Percentiles rank a stretch among this genome's conserved stretches.
Evolutionary conservation across 768 basidiomycete species (phyloP).

Genomic region (Grammothele lineata): DNA sequence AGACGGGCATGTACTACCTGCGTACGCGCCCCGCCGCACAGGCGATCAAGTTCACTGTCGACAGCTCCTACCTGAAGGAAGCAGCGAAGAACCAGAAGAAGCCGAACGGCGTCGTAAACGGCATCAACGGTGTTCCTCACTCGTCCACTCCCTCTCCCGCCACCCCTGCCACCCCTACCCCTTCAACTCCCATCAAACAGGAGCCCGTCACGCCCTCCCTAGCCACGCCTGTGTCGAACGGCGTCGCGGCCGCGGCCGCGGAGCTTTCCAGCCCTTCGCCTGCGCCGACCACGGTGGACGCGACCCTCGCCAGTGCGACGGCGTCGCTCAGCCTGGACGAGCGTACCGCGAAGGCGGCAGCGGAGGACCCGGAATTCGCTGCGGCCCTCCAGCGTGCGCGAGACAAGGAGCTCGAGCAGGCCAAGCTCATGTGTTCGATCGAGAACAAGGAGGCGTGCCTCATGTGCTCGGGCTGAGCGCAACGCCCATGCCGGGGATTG

Average conservation of each 20-base stretch:
- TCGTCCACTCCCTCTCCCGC: neutral
- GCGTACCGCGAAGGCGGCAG: slow-evolving; percentile 49
- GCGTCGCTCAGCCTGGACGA: slow-evolving; percentile 43
- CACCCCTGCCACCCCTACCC: neutral
- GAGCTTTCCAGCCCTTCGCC: slow-evolving; percentile 28
- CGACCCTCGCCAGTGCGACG: slow-evolving; percentile 18
- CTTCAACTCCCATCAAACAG: slow-evolving; percentile 15
- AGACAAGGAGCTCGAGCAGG: slow-evolving; percentile 76
- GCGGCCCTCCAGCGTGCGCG: slow-evolving; percentile 69
- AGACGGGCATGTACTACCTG: slow-evolving; percentile 99
- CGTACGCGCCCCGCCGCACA: slow-evolving; percentile 92
- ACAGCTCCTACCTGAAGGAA: slow-evolving; percentile 71
- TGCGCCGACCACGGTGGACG: slow-evolving; percentile 6
- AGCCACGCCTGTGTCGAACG: slow-evolving; percentile 8
- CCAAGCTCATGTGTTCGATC: slow-evolving; percentile 75
- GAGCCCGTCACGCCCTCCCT: slow-evolving; percentile 14
- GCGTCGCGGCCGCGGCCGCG: slow-evolving; percentile 11
- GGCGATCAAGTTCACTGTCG: slow-evolving; percentile 97
- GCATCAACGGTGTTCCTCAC: neutral
- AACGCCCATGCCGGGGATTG: neutral
- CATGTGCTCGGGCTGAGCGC: slow-evolving; percentile 78
- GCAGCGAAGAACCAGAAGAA: slow-evolving; percentile 28
- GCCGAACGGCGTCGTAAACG: neutral
- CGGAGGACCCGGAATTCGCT: slow-evolving; percentile 68
- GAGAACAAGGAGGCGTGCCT: slow-evolving; percentile 94